These are phyloP conservation scores for Tremellales sp. DNA, from an alignment of 1,284 basidiomycete species.

Conservation along the genomic window DNA sequence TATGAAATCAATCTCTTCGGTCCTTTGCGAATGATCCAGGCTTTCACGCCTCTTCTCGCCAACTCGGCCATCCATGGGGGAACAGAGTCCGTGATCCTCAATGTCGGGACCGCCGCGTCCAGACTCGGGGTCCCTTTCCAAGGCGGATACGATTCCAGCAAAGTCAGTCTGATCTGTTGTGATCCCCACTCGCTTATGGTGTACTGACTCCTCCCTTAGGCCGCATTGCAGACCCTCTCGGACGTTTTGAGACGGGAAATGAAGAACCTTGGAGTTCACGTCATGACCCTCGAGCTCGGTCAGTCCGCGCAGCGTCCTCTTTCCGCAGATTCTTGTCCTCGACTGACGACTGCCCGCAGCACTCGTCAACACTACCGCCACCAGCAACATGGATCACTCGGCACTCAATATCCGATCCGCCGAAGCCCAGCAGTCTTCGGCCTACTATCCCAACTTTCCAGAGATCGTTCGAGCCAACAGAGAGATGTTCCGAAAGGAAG, in stretches of 20 bases:
- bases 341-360: conserved; percentile 2
- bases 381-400: no score
- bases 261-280: conserved; percentile 11
- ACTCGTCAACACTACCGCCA: conserved; percentile 3
- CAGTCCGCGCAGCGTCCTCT: conserved; percentile 4
- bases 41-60: conserved; percentile 8
- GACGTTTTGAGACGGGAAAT: conserved; percentile 17
- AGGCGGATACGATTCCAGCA: conserved; percentile 18
- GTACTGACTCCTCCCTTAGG: conserved; percentile 4
- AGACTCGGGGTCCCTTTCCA: conserved; percentile 9
- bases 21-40: conserved; percentile 18
- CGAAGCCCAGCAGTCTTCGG: no score
- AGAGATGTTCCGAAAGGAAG: background rate
- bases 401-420: background rate
- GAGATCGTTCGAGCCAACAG: background rate
- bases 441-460: conserved; percentile 1
- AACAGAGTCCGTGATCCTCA: conserved; percentile 12
- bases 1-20: conserved; percentile 26
- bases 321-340: conserved; percentile 2
- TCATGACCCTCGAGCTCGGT: conserved; percentile 18
- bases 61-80: background rate
- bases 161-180: no score
- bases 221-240: conserved; percentile 11
- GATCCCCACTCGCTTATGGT: no score
- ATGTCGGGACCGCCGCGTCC: conserved; percentile 16